A percentile compares a stretch with the other conserved stretches of the same genome.
These are phyloP conservation scores for Nevesoporus exiguus DNA, from an alignment of 768 basidiomycete species.

Conservation along the genomic window DNA sequence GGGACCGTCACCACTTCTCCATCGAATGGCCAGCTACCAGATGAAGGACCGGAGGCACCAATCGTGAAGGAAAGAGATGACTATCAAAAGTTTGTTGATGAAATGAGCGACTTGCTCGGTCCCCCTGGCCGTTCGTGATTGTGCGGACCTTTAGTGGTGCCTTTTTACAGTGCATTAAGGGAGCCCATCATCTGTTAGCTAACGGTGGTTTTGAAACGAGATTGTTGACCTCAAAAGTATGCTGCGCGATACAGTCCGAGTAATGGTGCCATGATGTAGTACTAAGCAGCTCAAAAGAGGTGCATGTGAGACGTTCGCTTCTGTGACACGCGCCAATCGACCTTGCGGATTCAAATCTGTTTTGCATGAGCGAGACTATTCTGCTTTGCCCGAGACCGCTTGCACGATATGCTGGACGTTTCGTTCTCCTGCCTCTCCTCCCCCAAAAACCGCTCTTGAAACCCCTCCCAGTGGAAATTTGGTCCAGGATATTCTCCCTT, in stretches of 20 bases:
- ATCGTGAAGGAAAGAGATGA: slow-evolving; percentile 54
- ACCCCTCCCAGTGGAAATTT: slow-evolving; percentile 66
- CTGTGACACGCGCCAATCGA: neutral
- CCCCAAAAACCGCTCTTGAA: slow-evolving; percentile 50
- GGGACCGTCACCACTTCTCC: slow-evolving; percentile 36
- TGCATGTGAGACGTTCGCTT: neutral
- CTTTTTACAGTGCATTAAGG: neutral
- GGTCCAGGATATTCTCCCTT: slow-evolving; percentile 57
- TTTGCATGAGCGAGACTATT: slow-evolving; percentile 38
- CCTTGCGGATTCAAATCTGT: neutral
- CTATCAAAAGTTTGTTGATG: slow-evolving; percentile 74
- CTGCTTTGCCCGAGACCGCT: slow-evolving; percentile 68
- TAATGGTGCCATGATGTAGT: too few species aligned
- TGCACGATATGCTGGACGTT: slow-evolving; percentile 52
- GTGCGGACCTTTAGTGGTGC: neutral
- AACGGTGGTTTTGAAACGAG: neutral
- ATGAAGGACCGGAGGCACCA: slow-evolving; percentile 21
- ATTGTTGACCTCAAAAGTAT: neutral
- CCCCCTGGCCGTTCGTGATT: slow-evolving; percentile 16
- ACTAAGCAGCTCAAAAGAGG: neutral
- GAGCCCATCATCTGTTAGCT: neutral
- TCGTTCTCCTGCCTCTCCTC: slow-evolving; percentile 67
- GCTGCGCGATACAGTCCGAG: neutral
- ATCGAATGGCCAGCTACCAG: slow-evolving; percentile 12
- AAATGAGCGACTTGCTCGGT: slow-evolving; percentile 65